A percentile compares a stretch with the other conserved stretches of the same genome.
Evolutionary conservation across 2,329 filamentous ascomycete species (phyloP).

Genomic region (Calonectria pteridis): DNA sequence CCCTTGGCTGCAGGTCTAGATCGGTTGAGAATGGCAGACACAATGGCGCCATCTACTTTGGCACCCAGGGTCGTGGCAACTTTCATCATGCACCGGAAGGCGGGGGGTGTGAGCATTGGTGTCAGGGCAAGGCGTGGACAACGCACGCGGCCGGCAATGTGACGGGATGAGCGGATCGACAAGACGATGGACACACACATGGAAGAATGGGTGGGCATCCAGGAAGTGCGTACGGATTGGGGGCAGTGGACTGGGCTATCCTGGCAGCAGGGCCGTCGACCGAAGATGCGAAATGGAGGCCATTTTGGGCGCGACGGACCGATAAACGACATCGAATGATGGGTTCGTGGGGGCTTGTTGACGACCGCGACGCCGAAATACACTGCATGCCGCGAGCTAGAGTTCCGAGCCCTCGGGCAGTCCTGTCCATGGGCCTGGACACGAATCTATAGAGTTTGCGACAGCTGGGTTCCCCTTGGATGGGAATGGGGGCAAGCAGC

Average conservation of each 20-base stretch:
- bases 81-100: constrained; percentile 5
- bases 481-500: constrained; percentile 13
- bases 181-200: constrained; percentile 1
- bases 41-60: constrained; percentile 19
- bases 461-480: constrained; percentile 5
- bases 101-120: constrained; percentile 6
- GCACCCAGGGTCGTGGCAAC: constrained; percentile 2
- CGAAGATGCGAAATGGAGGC: constrained; percentile 5
- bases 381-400: not conserved
- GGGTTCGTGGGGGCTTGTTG: not conserved
- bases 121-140: not conserved
- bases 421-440: constrained; percentile 10
- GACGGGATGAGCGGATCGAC: constrained; percentile 21
- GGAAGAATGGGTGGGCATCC: constrained; percentile 14
- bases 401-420: constrained; percentile 3
- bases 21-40: constrained; percentile 17
- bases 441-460: constrained; percentile 9
- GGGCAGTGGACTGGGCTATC: not conserved
- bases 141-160: constrained; percentile 4
- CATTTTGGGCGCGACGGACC: constrained; percentile 38
- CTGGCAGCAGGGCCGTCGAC: not conserved
- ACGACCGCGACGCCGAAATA: not conserved
- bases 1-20: constrained; percentile 17
- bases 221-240: constrained; percentile 12
- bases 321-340: constrained; percentile 32